These are phyloP conservation scores for Lepidopterella palustris DNA, from an alignment of 495 filamentous ascomycete genomes.

Conservation along the genomic window DNA sequence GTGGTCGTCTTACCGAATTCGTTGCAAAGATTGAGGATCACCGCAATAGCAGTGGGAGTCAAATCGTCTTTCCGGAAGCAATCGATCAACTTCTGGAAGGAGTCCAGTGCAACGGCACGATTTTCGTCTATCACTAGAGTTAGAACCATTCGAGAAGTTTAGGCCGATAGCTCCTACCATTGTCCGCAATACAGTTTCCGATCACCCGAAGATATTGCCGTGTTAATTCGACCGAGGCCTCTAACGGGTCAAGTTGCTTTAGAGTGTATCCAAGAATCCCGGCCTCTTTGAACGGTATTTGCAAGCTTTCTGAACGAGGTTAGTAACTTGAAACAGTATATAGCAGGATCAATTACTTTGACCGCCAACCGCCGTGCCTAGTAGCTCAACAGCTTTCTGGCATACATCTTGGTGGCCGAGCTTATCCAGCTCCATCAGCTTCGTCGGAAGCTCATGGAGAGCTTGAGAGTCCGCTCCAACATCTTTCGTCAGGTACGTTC, in stretches of 20 bases:
- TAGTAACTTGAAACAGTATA: background rate
- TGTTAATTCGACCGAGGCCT: background rate
- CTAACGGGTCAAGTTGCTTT: conserved; percentile 5
- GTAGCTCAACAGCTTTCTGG: conserved; percentile 5
- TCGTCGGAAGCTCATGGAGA: conserved; percentile 2
- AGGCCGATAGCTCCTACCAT: conserved; percentile 6
- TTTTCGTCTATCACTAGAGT: conserved; percentile 11
- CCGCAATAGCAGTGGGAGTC: conserved; percentile 13
- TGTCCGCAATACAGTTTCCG: conserved; percentile 26
- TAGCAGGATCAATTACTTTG: conserved; percentile 1
- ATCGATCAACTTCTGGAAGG: conserved; percentile 1
- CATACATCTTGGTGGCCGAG: background rate
- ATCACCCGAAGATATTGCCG: conserved; percentile 26
- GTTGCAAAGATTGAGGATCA: conserved; percentile 25
- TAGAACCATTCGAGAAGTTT: background rate
- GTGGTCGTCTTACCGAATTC: conserved; percentile 20
- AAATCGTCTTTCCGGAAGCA: conserved; percentile 11
- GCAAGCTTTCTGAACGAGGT: conserved; percentile 12
- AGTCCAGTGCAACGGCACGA: conserved; percentile 2
- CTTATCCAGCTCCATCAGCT: background rate
- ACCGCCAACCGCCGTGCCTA: conserved; percentile 20
- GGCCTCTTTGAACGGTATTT: conserved; percentile 1
- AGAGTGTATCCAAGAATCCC: conserved; percentile 14
- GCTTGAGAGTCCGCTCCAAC: background rate
- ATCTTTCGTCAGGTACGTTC: background rate